These are phyloP conservation scores for Prinsepia uniflora DNA, from an alignment of 306 rosid genomes.

Conservation along the genomic window DNA sequence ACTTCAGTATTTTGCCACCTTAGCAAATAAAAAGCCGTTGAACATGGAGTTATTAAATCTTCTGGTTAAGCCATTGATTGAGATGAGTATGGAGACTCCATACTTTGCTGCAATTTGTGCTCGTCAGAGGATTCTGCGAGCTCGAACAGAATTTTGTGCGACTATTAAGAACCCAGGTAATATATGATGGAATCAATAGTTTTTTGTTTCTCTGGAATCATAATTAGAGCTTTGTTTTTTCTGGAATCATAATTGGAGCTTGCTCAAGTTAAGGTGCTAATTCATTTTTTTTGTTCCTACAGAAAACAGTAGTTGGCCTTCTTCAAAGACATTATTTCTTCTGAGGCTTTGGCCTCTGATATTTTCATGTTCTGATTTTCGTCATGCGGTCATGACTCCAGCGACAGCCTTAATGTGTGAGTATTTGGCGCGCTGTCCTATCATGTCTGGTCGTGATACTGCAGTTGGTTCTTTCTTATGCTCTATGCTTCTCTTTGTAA, in stretches of 20 bases:
- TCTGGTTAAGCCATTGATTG: constrained; percentile 80
- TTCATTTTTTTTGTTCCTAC: constrained; percentile 24
- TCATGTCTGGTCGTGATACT: constrained; percentile 65
- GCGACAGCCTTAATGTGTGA: constrained; percentile 74
- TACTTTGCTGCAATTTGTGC: constrained; percentile 95
- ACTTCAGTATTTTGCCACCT: constrained; percentile 83
- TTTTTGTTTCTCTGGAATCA: constrained; percentile 14
- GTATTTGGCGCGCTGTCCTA: constrained; percentile 80
- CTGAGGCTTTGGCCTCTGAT: constrained; percentile 84
- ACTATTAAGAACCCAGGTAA: constrained; percentile 66
- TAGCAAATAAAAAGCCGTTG: constrained; percentile 64
- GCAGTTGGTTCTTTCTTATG: constrained; percentile 83
- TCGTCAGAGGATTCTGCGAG: constrained; percentile 68
- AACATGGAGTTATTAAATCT: constrained; percentile 60
- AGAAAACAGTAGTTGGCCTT: constrained; percentile 90
- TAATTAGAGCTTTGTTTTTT: not conserved
- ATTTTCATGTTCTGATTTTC: constrained; percentile 88
- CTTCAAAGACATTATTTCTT: constrained; percentile 77
- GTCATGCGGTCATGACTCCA: constrained; percentile 90
- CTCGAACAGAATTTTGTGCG: constrained; percentile 62
- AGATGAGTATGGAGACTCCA: constrained; percentile 85
- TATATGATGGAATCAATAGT: constrained; percentile 9
- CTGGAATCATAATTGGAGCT: not conserved
- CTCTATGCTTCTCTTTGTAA: constrained; percentile 78
- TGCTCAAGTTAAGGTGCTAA: constrained; percentile 18